Base-by-base conservation (phyloP, 1,284 basidiomycete genomes). In the Fistulinella staudtii region DNA sequence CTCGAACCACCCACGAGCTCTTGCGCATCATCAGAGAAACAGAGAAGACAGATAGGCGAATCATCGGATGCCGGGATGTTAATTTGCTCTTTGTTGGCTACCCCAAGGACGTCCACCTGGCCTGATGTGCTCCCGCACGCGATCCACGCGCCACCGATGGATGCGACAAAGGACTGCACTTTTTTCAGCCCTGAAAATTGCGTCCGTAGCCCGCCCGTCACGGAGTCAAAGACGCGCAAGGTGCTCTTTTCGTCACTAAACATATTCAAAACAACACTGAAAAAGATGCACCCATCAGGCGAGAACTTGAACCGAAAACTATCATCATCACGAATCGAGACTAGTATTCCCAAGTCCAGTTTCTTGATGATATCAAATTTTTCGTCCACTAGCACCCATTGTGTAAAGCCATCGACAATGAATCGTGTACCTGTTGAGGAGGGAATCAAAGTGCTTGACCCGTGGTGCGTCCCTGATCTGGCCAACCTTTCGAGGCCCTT, bases 1-100 rank as follows among this genome's bases (percentile, higher is more conserved):
- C 47, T 8, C 15, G 41, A 58, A 3, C 53, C 55, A 1, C 53
- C 53, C 13, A 58, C 28, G 21, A 60, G 49, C 2, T 24, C 21
- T 25, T 28, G 38, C 8, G 41, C 46, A 6, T 44, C 43, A 6
- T 38, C 20, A n/a, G 55, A 53, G 36, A 60, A 58, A 13, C 15
- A 8, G 29, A 57, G 27, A 0, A 23, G 39, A 0, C 36, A 30
- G 23, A 51, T 25, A 0, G 34, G 34, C 3, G 34, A 27, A 15
- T 21, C 38, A 17, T 37, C 17, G 4, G 31, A 22, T 1, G n/a
- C 41, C 1, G 0, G 5, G 8, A 53, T 27, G 10, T 4, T 41
- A 17, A 10, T 45, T 6, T 35, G 41, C 7, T 20, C 24, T 2
- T n/a, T 23, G 10, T n/a, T 25, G 5, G n/a, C 41, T 1, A 50